These are phyloP conservation scores for Alternaria gaisen DNA, from an alignment of 2,329 filamentous ascomycete species.

Conservation along the genomic window DNA sequence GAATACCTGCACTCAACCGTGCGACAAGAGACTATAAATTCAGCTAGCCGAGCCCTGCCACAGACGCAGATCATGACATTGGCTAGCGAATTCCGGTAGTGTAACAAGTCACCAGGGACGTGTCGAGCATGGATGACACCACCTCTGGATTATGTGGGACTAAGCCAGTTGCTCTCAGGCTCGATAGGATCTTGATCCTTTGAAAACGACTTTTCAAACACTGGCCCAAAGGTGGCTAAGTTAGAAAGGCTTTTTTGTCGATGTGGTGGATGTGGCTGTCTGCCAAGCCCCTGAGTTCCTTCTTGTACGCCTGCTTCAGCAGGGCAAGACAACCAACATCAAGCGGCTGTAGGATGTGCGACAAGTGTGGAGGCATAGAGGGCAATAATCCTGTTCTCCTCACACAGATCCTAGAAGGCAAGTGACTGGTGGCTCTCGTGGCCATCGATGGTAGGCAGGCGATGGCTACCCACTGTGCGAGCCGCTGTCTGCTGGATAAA, in stretches of 20 bases:
- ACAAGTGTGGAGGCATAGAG: slow-evolving; percentile 1
- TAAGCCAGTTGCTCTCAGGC: slow-evolving; percentile 25
- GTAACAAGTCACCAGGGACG: no score
- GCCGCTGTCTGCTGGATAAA: background rate
- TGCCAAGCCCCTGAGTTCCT: background rate
- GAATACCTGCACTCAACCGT: no score
- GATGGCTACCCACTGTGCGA: background rate
- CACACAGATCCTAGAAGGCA: slow-evolving; percentile 41
- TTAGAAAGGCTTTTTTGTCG: slow-evolving; percentile 10
- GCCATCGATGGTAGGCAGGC: slow-evolving; percentile 26
- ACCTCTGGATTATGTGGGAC: slow-evolving; percentile 28
- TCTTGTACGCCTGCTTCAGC: slow-evolving; percentile 5
- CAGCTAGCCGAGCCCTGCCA: no score
- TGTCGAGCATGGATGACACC: slow-evolving; percentile 45
- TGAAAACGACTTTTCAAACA: slow-evolving; percentile 31
- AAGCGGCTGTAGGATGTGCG: background rate
- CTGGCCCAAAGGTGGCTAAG: slow-evolving; percentile 26
- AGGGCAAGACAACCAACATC: background rate
- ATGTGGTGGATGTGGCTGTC: slow-evolving; percentile 9
- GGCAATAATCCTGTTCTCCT: slow-evolving; percentile 9
- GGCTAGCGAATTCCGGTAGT: no score
- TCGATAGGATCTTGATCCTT: slow-evolving; percentile 31
- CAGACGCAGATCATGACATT: no score
- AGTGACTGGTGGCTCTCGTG: slow-evolving; percentile 40
- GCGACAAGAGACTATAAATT: no score